phyloP scores from a whole-genome alignment of 2,329 filamentous ascomycete species.

The Verticillium nubilum region DNA sequence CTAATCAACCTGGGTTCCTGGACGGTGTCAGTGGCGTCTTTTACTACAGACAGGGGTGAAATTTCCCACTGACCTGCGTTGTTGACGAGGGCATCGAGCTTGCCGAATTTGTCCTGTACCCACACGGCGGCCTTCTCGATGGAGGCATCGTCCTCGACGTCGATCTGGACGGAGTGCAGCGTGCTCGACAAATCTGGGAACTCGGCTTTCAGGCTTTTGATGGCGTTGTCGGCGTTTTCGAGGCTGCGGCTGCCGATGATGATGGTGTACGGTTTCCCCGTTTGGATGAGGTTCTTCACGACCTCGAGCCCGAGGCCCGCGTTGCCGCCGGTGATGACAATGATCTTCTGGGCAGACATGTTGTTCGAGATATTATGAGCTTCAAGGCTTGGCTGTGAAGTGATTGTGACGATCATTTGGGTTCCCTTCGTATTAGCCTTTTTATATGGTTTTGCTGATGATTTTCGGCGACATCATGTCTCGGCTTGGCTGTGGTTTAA shows the following conservation, averaged over 20 bases:
- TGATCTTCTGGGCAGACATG: background rate
- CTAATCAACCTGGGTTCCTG: background rate
- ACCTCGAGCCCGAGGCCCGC: constrained; percentile 20
- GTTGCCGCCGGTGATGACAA: constrained; percentile 16
- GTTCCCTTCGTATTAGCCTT: too few relatives aligned
- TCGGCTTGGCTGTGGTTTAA: too few relatives aligned
- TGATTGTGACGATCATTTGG: too few relatives aligned
- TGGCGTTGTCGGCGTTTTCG: constrained; percentile 16
- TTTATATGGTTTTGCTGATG: too few relatives aligned
- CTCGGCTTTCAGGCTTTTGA: background rate
- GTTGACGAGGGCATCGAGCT: constrained; percentile 20
- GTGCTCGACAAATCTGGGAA: background rate
- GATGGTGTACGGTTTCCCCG: constrained; percentile 15
- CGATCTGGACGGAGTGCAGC: constrained; percentile 10
- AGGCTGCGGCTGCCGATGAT: constrained; percentile 19
- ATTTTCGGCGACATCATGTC: too few relatives aligned
- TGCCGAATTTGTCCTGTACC: constrained; percentile 7
- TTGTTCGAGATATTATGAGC: background rate
- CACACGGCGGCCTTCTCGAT: constrained; percentile 9
- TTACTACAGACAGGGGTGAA: too few relatives aligned
- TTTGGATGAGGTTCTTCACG: constrained; percentile 15
- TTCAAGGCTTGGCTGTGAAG: background rate
- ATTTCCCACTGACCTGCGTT: constrained; percentile 18
- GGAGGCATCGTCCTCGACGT: constrained; percentile 13
- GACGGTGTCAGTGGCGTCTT: too few relatives aligned